These are phyloP conservation scores for Marasmius oreades DNA, from an alignment of 1,284 basidiomycete species.

Conservation along the genomic window DNA sequence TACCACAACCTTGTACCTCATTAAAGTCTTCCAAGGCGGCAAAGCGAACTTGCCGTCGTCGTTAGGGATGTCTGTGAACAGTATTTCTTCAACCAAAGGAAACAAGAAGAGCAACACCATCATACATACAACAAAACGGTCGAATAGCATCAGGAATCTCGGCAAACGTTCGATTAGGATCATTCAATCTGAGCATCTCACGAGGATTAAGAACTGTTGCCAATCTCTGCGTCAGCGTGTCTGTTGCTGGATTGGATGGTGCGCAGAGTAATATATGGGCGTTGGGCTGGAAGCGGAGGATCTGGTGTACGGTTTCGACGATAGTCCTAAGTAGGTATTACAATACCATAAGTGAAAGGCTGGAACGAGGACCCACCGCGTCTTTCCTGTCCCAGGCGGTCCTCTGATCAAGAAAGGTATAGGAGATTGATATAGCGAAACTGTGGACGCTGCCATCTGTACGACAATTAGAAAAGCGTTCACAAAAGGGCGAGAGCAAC, in stretches of 20 bases:
- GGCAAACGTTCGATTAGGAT: conserved; percentile 41
- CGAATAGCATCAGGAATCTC: conserved; percentile 38
- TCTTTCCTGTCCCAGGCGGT: conserved; percentile 47
- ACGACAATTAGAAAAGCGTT: conserved; percentile 1
- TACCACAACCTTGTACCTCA: conserved; percentile 40
- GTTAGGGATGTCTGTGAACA: conserved; percentile 25
- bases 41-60: conserved; percentile 39
- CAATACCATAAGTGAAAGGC: neutral
- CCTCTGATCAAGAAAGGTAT: conserved; percentile 43
- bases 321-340: conserved; percentile 29
- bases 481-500: neutral
- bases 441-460: conserved; percentile 38
- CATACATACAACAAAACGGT: conserved; percentile 37
- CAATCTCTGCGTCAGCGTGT: conserved; percentile 39
- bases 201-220: conserved; percentile 31
- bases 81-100: neutral
- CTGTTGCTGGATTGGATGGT: conserved; percentile 44
- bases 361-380: conserved; percentile 25
- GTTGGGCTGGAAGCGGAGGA: conserved; percentile 38
- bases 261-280: conserved; percentile 43
- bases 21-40: conserved; percentile 38
- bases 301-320: conserved; percentile 42
- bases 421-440: conserved; percentile 36
- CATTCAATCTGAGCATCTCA: conserved; percentile 43
- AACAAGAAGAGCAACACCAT: neutral